Evolutionary conservation across 1,284 basidiomycete species (phyloP).

Genomic region (Anthracocystis walkeri): DNA sequence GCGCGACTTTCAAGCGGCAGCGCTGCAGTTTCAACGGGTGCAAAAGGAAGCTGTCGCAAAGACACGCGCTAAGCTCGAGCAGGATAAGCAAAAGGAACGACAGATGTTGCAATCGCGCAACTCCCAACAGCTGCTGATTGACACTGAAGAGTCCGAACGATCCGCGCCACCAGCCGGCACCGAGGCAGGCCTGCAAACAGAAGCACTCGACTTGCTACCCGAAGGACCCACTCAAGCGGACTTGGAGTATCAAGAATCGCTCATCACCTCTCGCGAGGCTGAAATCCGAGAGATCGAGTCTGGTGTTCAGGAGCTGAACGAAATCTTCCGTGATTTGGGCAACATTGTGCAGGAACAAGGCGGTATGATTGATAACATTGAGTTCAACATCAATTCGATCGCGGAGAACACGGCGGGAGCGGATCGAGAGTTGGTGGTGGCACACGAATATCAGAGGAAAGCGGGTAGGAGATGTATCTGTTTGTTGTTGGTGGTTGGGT

Average conservation of each 20-base stretch:
- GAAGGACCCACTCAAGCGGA: slow-evolving; percentile 77
- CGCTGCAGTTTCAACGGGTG: slow-evolving; percentile 89
- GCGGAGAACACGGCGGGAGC: slow-evolving; percentile 86
- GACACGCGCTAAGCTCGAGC: slow-evolving; percentile 83
- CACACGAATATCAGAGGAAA: slow-evolving; percentile 93
- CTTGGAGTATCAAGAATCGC: slow-evolving; percentile 92
- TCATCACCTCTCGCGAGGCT: slow-evolving; percentile 92
- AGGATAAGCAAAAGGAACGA: slow-evolving; percentile 80
- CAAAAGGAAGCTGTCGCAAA: slow-evolving; percentile 89
- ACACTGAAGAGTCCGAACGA: slow-evolving; percentile 27
- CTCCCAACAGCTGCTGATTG: slow-evolving; percentile 65
- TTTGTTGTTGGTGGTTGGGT: slow-evolving; percentile 84
- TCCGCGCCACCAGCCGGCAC: neutral
- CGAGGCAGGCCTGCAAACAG: slow-evolving; percentile 17
- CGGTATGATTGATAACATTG: slow-evolving; percentile 95
- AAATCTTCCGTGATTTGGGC: slow-evolving; percentile 96
- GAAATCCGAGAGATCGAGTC: slow-evolving; percentile 97
- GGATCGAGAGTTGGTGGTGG: slow-evolving; percentile 86
- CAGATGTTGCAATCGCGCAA: slow-evolving; percentile 73
- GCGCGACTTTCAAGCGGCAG: slow-evolving; percentile 88
- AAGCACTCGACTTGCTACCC: slow-evolving; percentile 24
- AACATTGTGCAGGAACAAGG: slow-evolving; percentile 95
- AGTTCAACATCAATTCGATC: slow-evolving; percentile 90
- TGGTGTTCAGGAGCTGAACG: slow-evolving; percentile 94
- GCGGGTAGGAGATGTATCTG: slow-evolving; percentile 90